Evolutionary conservation across 495 filamentous ascomycete species (phyloP).

Genomic region (Aeminium ludgeri): DNA sequence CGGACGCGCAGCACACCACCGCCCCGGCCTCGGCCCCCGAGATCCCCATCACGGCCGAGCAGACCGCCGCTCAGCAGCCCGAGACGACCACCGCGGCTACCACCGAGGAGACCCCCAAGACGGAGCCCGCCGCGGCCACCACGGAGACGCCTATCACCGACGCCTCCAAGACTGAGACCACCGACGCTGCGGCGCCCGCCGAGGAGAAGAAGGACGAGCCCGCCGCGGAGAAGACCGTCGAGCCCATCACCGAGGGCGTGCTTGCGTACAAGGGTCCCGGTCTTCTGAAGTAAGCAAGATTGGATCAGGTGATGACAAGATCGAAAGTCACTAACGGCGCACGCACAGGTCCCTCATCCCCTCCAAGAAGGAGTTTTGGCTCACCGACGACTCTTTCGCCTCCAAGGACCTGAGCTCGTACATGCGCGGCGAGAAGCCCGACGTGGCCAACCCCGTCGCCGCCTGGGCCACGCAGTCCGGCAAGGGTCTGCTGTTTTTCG

Average conservation of each 20-base stretch:
- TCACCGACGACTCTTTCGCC: constrained; percentile 65
- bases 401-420: constrained; percentile 55
- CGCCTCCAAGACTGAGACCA: constrained; percentile 23
- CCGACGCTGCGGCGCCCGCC: constrained; percentile 1
- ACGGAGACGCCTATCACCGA: constrained; percentile 33
- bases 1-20: constrained; percentile 29
- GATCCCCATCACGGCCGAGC: constrained; percentile 1
- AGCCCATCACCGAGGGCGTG: constrained; percentile 55
- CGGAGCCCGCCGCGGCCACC: constrained; percentile 4
- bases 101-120: background rate
- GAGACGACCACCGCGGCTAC: background rate
- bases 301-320: too few species aligned
- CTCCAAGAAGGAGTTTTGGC: constrained; percentile 81
- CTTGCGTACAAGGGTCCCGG: constrained; percentile 79
- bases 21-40: constrained; percentile 2
- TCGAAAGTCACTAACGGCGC: constrained; percentile 13
- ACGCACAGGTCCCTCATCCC: constrained; percentile 42
- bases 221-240: constrained; percentile 39
- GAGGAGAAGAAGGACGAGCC: constrained; percentile 17
- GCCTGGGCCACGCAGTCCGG: constrained; percentile 87
- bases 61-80: background rate
- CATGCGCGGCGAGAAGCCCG: constrained; percentile 74
- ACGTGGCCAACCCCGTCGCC: constrained; percentile 58
- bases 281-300: constrained; percentile 64
- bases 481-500: constrained; percentile 86